A percentile compares a stretch with the other conserved stretches of the same genome.
Conservation (phyloP, 495 filamentous ascomycete genomes). For the Opeltia flavorubescens region DNA sequence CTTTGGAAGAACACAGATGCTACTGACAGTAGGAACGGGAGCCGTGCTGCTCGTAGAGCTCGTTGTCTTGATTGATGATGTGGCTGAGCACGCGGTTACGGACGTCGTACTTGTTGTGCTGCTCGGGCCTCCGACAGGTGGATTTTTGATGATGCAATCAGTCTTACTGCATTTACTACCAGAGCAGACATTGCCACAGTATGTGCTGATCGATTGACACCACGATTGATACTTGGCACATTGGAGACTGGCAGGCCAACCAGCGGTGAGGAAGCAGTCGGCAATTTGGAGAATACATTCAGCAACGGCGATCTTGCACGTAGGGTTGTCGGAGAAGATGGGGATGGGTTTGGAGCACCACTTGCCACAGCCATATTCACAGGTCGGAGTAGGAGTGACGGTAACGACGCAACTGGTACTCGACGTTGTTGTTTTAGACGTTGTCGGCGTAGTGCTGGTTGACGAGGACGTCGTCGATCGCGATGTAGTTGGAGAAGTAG, state of each 20-base stretch:
- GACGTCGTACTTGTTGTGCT: slow-evolving; percentile 17
- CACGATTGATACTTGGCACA: slow-evolving; percentile 31
- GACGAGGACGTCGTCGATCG: not conserved
- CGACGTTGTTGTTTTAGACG: slow-evolving; percentile 21
- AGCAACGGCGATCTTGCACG: slow-evolving; percentile 23
- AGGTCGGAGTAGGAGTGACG: slow-evolving; percentile 25
- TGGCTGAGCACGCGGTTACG: slow-evolving; percentile 22
- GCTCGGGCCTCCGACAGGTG: slow-evolving; percentile 17
- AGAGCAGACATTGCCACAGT: slow-evolving; percentile 20
- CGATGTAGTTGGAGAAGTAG: not conserved
- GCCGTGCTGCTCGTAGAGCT: slow-evolving; percentile 8
- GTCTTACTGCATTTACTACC: slow-evolving; percentile 19
- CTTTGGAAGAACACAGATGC: slow-evolving; percentile 26
- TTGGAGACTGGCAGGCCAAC: slow-evolving; percentile 28
- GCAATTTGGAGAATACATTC: slow-evolving; percentile 28
- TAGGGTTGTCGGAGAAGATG: slow-evolving; percentile 22
- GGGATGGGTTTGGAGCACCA: slow-evolving; percentile 37
- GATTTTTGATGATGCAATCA: slow-evolving; percentile 24
- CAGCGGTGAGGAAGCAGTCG: slow-evolving; percentile 33
- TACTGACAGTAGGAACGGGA: slow-evolving; percentile 13
- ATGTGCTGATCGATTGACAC: slow-evolving; percentile 24
- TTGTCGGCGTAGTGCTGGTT: slow-evolving; percentile 9
- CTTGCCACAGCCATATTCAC: slow-evolving; percentile 35
- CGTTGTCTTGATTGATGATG: slow-evolving; percentile 3
- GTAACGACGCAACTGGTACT: slow-evolving; percentile 26